phyloP scores from a whole-genome alignment of 1,284 basidiomycete genomes.

The Xerocomus minutiporus region DNA sequence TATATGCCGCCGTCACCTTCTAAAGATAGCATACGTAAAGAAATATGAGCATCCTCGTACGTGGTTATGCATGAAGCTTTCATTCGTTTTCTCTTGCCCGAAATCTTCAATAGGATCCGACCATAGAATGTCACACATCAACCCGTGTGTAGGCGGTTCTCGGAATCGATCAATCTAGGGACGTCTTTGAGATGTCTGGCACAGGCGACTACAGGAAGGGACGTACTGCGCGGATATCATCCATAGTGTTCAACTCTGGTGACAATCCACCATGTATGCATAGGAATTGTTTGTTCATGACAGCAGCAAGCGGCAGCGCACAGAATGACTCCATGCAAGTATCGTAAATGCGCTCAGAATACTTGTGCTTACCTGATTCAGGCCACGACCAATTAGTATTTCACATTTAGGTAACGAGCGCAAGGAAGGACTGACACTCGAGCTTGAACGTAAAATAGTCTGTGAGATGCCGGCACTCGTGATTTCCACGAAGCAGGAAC shows the following conservation, averaged over 20 bases:
- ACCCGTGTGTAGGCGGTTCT: constrained; percentile 88
- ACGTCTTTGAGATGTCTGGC: constrained; percentile 5
- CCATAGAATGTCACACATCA: constrained; percentile 97
- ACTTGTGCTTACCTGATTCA: constrained; percentile 84
- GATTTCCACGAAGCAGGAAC: constrained; percentile 87
- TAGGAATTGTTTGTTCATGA: constrained; percentile 98
- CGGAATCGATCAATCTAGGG: constrained; percentile 86
- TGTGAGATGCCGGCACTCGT: constrained; percentile 85
- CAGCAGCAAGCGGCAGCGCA: constrained; percentile 83
- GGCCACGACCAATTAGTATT: constrained; percentile 4
- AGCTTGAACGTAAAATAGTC: constrained; percentile 90
- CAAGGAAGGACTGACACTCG: constrained; percentile 61
- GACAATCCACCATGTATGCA: constrained; percentile 94
- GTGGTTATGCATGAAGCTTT: constrained; percentile 89
- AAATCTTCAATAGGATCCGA: constrained; percentile 94
- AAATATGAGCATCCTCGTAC: constrained; percentile 95
- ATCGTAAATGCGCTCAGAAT: constrained; percentile 86
- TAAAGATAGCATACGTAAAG: constrained; percentile 63
- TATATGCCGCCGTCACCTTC: not conserved
- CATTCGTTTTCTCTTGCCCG: constrained; percentile 82
- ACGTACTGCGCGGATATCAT: constrained; percentile 76
- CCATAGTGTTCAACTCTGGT: constrained; percentile 86
- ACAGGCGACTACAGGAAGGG: not conserved
- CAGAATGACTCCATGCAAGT: constrained; percentile 94
- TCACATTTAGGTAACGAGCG: not conserved